phyloP scores from a whole-genome alignment of 1,284 basidiomycete genomes.

The Moesziomyces parantarcticus region DNA sequence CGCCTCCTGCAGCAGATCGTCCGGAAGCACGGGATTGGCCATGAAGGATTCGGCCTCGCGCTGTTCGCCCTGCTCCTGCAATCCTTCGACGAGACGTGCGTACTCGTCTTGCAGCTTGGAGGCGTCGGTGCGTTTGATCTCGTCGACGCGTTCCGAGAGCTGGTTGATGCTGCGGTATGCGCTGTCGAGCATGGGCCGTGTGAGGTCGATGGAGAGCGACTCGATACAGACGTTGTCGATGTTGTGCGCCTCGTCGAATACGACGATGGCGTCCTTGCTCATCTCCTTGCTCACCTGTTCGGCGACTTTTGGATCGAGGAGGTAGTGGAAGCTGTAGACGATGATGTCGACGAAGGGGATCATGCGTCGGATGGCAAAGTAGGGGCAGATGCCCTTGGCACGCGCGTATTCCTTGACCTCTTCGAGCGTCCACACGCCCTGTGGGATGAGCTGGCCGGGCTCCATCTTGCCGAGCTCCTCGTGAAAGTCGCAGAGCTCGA shows the following conservation, averaged over 20 bases:
- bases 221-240: conserved; percentile 99
- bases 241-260: conserved; percentile 99
- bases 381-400: conserved; percentile 89
- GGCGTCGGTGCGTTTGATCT: conserved; percentile 95
- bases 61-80: conserved; percentile 75
- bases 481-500: conserved; percentile 93
- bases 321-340: conserved; percentile 99
- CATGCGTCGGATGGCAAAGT: conserved; percentile 96
- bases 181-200: conserved; percentile 97
- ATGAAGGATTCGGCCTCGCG: conserved; percentile 80
- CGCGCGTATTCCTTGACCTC: conserved; percentile 90
- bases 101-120: conserved; percentile 97
- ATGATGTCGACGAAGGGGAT: conserved; percentile 95
- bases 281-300: conserved; percentile 98
- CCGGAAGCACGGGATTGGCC: conserved; percentile 91
- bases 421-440: conserved; percentile 92
- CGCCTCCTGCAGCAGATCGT: conserved; percentile 93
- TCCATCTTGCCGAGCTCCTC: conserved; percentile 87
- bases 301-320: conserved; percentile 98
- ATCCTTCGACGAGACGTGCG: conserved; percentile 90
- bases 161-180: conserved; percentile 88
- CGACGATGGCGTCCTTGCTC: conserved; percentile 96
- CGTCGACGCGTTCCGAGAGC: conserved; percentile 91
- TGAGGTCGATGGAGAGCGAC: conserved; percentile 95
- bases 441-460: conserved; percentile 83